Conservation (phyloP, 345 rosid genomes). For the Brassica nigra region DNA sequence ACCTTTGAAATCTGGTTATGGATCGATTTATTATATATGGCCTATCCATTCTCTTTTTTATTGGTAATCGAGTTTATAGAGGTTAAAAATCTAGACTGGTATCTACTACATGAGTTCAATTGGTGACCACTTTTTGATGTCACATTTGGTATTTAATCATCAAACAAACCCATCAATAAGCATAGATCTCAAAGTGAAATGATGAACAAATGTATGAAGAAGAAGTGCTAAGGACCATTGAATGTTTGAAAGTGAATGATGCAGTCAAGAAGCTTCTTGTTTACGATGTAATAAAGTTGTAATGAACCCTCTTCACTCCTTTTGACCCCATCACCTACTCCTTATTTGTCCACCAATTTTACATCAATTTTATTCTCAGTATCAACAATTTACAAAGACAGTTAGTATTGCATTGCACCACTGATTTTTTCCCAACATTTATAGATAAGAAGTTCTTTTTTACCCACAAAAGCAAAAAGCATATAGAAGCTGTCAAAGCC, state of each 20-base stretch:
- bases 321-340: slow-evolving; percentile 36
- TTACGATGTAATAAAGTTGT: slow-evolving; percentile 30
- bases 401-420: slow-evolving; percentile 18
- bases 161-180: background rate
- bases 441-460: slow-evolving; percentile 16
- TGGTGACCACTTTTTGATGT: background rate
- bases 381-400: slow-evolving; percentile 14
- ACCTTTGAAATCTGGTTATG: background rate
- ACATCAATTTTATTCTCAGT: background rate
- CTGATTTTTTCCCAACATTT: too few species aligned
- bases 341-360: slow-evolving; percentile 24
- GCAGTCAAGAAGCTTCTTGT: slow-evolving; percentile 38
- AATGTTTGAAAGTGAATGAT: slow-evolving; percentile 32
- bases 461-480: slow-evolving; percentile 33
- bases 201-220: slow-evolving; percentile 6
- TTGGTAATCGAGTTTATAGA: background rate
- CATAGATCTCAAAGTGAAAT: slow-evolving; percentile 6
- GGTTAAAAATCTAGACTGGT: background rate
- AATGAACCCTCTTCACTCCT: slow-evolving; percentile 32
- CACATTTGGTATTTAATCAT: background rate
- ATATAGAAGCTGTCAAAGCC: slow-evolving; percentile 37
- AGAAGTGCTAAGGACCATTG: slow-evolving; percentile 24
- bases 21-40: background rate
- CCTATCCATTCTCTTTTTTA: background rate
- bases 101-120: background rate